Base-by-base conservation (phyloP, 2,329 filamentous ascomycete species). In the Paraphoma chrysanthemicola region DNA sequence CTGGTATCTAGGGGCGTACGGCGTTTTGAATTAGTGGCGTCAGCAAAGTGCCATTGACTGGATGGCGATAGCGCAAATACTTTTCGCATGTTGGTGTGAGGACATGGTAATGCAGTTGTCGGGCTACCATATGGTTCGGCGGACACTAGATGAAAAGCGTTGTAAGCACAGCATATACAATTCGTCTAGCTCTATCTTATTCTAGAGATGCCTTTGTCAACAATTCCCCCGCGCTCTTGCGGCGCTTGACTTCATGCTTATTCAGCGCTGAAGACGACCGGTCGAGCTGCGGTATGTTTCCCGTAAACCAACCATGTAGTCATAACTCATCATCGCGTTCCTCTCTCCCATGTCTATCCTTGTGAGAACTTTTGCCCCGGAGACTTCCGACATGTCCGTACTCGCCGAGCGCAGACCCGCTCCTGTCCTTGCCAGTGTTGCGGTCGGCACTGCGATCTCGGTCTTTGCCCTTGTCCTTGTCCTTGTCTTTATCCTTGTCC, bases 301-400 rank as follows among this genome's bases (percentile, higher is more conserved):
- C 72, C 1, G 67, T 65, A 33, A 73, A 75, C 72, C 71, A 74
- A 43, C 70, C 72, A 70, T 73, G 65, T 67, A 75, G 68, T 76
- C 74, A 73, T 59, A 71, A 70, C 28, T 76, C 69, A 16, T 70
- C 70, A 36, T 68, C 68, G 4, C 49, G 42, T 7, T 57, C 57
- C 29, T 56, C 17, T 17, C 54, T 48, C 38, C 44, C 46, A 8
- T 53, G 29, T 16, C 46, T 42, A n/a, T 55, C 52, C 14, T 31
- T 50, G n/a, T 44, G 47, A 41, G 36, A 50, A 2, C 53, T 51
- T 23, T 56, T 56, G 9, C 60, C 58, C 39, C 63, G 51, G 18
- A 61, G 29, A 42, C 54, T 60, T 11, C 57, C 47, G 16, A 57
- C 51, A 12, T 57, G 58, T 18, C 50, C 50, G 46, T 68, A 66